These are phyloP conservation scores for Ceratobasidium sp. DNA, from an alignment of 1,284 basidiomycete species.

Conservation along the genomic window DNA sequence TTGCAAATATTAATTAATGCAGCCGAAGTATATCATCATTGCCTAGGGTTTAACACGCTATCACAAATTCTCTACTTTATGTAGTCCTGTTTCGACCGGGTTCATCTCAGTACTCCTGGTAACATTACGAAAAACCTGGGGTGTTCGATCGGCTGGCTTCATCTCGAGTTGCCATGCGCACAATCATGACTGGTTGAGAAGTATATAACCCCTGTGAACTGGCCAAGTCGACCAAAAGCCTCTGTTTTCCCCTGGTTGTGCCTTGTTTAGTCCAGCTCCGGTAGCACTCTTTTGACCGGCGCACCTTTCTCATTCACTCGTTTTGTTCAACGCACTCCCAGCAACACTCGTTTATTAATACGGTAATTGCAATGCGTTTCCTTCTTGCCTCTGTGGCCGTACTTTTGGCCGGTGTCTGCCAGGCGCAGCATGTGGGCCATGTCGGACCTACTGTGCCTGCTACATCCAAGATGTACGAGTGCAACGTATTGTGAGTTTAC, in stretches of 20 bases:
- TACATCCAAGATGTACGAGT: constrained; percentile 37
- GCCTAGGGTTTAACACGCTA: no score
- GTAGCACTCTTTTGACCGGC: constrained; percentile 30
- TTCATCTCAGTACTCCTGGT: constrained; percentile 5
- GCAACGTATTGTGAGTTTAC: constrained; percentile 29
- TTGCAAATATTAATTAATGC: no score
- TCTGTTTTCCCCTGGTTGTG: not conserved
- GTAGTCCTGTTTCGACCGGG: constrained; percentile 8
- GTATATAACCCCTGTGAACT: not conserved
- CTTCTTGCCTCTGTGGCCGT: constrained; percentile 4
- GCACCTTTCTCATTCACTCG: not conserved
- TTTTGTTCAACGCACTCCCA: not conserved
- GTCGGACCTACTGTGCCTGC: constrained; percentile 31
- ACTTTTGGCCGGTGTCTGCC: constrained; percentile 24
- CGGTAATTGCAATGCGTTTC: constrained; percentile 7
- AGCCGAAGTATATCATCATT: no score
- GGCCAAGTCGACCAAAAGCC: not conserved
- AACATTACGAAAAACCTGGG: not conserved
- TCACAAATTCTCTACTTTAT: constrained; percentile 8
- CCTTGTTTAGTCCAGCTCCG: constrained; percentile 15
- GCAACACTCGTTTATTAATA: not conserved
- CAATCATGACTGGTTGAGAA: not conserved
- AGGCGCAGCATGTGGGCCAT: constrained; percentile 30
- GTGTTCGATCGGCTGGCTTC: not conserved
- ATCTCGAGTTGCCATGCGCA: constrained; percentile 3